Conservation (phyloP, 2,329 filamentous ascomycete species). For the Pseudomassariella vexata region DNA sequence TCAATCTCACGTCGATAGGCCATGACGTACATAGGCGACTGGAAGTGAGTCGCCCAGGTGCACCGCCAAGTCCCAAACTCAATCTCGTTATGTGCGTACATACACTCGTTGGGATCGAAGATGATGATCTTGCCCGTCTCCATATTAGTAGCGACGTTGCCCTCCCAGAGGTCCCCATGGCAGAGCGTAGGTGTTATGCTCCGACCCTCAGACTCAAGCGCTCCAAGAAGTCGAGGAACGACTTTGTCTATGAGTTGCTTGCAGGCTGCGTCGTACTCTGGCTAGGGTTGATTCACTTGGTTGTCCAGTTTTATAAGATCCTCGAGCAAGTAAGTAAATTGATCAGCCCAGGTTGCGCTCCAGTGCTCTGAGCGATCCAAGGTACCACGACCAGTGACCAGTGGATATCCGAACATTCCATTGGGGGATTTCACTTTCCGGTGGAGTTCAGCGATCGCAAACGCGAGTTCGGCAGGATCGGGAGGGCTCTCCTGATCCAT, state of each 20-base stretch:
- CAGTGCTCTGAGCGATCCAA: slow-evolving; percentile 9
- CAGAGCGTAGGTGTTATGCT: slow-evolving; percentile 19
- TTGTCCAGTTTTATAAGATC: slow-evolving; percentile 19
- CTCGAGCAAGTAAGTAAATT: slow-evolving; percentile 14
- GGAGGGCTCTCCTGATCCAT: slow-evolving; percentile 22
- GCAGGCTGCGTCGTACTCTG: slow-evolving; percentile 17
- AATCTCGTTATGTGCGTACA: slow-evolving; percentile 17
- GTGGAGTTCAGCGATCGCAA: slow-evolving; percentile 16
- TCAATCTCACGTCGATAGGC: too few species aligned
- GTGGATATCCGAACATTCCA: slow-evolving; percentile 12
- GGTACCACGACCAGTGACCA: slow-evolving; percentile 9
- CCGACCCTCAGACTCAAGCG: slow-evolving; percentile 15
- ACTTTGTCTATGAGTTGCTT: slow-evolving; percentile 13
- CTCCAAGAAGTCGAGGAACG: slow-evolving; percentile 18
- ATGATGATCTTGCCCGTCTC: slow-evolving; percentile 21
- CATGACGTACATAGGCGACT: slow-evolving; percentile 10
- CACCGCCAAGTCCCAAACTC: slow-evolving; percentile 5
- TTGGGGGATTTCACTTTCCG: slow-evolving; percentile 12
- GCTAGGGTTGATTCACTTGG: slow-evolving; percentile 19
- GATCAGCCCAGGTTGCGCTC: slow-evolving; percentile 12
- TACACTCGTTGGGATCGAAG: slow-evolving; percentile 25
- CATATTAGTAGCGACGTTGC: slow-evolving; percentile 24
- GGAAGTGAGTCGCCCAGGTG: slow-evolving; percentile 3
- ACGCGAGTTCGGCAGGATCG: slow-evolving; percentile 8
- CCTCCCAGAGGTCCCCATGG: slow-evolving; percentile 32